A percentile compares a stretch with the other conserved stretches of the same genome.
Evolutionary conservation across 805 yeast species (phyloP).

Genomic region (Zygotorulaspora florentina): DNA sequence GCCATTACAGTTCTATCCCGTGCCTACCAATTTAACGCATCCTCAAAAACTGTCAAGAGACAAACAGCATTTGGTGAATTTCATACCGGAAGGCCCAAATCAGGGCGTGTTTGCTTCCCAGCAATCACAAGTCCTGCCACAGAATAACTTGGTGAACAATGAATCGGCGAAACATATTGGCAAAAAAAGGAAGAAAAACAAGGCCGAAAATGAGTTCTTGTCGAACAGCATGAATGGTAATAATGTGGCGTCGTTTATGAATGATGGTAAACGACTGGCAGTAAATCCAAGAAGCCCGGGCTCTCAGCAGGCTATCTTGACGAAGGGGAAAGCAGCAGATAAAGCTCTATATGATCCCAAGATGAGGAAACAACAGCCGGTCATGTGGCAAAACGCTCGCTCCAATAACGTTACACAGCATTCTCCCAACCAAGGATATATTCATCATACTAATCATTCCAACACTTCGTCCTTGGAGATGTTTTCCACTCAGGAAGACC

Average conservation of each 20-base stretch:
- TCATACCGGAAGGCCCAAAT: conserved; percentile 21
- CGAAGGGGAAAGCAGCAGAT: conserved; percentile 28
- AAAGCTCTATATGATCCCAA: conserved; percentile 23
- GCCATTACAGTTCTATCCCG: conserved; percentile 33
- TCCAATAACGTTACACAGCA: conserved; percentile 5
- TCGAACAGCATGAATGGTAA: neutral
- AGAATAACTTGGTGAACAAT: conserved; percentile 21
- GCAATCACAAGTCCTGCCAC: conserved; percentile 12
- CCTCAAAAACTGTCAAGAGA: conserved; percentile 11
- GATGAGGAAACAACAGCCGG: conserved; percentile 20
- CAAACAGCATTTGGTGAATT: conserved; percentile 14
- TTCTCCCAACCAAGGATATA: conserved; percentile 8
- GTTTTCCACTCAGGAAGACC: conserved; percentile 24
- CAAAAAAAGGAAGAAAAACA: conserved; percentile 9
- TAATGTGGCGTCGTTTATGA: neutral
- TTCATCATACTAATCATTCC: conserved; percentile 16
- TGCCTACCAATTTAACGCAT: conserved; percentile 24
- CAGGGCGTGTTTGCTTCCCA: conserved; percentile 8
- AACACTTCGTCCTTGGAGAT: conserved; percentile 24
- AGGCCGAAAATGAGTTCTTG: neutral
- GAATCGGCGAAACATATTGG: conserved; percentile 13
- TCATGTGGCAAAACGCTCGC: conserved; percentile 17
- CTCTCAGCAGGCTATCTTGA: neutral
- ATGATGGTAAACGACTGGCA: neutral
- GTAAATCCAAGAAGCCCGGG: neutral